Percentiles rank a stretch among this genome's conserved stretches.
Evolutionary conservation across 2,329 filamentous ascomycete genomes (phyloP).

Genomic region (Tolypocladium pustulatum): DNA sequence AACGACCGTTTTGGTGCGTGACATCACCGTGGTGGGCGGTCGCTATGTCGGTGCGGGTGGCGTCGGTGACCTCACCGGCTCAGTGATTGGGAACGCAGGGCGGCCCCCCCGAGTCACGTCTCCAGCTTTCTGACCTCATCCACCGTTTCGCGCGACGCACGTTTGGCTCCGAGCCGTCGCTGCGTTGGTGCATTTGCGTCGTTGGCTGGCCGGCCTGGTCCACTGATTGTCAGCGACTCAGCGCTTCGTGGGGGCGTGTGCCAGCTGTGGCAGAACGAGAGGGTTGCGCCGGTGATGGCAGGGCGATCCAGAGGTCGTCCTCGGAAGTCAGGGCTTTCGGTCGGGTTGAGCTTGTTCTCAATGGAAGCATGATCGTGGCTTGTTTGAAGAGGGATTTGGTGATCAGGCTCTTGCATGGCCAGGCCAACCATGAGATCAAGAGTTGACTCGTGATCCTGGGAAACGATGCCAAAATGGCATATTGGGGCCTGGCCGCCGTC

Average conservation of each 20-base stretch:
- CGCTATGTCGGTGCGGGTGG: background rate
- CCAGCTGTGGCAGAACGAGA: background rate
- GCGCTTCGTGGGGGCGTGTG: background rate
- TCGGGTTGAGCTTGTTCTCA: background rate
- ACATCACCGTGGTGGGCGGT: background rate
- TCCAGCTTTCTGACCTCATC: constrained; percentile 1
- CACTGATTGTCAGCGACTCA: background rate
- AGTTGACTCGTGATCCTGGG: background rate
- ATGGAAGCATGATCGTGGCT: background rate
- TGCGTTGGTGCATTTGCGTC: background rate
- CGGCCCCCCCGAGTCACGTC: background rate
- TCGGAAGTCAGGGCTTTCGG: background rate
- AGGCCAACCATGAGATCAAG: background rate
- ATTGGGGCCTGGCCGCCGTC: background rate
- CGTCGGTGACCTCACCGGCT: background rate
- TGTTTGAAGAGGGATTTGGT: background rate
- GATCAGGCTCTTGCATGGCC: background rate
- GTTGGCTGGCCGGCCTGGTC: background rate
- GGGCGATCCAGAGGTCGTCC: background rate
- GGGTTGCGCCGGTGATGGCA: background rate
- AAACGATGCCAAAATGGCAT: background rate
- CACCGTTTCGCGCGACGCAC: constrained; percentile 1
- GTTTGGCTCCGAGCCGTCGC: background rate
- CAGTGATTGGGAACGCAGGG: background rate
- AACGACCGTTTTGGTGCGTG: background rate